Conservation (phyloP, 2,329 filamentous ascomycete species). For the Colletotrichum plurivorum region DNA sequence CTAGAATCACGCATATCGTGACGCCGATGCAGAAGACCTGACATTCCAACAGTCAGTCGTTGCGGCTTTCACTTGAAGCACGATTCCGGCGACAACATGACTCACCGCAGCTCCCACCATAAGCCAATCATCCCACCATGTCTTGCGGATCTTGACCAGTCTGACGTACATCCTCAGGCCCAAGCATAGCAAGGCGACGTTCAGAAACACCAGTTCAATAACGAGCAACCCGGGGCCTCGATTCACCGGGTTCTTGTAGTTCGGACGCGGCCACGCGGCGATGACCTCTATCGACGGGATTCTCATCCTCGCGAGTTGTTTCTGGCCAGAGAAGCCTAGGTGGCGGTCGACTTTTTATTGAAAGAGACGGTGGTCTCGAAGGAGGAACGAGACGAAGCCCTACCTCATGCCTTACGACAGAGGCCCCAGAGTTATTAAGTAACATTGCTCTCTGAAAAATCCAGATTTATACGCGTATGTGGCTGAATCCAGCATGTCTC, state of each 20-base stretch:
- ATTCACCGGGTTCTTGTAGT: background rate
- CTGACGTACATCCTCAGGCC: conserved; percentile 55
- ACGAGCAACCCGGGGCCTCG: conserved; percentile 50
- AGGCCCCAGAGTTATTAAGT: too few relatives aligned
- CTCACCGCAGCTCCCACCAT: conserved; percentile 56
- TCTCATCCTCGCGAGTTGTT: conserved; percentile 1
- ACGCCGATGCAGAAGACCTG: conserved; percentile 53
- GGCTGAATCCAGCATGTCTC: too few relatives aligned
- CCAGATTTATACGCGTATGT: too few relatives aligned
- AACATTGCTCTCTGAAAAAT: too few relatives aligned
- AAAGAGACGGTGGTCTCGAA: too few relatives aligned
- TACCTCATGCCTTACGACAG: too few relatives aligned
- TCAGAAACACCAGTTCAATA: conserved; percentile 52
- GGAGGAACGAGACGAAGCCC: too few relatives aligned
- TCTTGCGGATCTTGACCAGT: conserved; percentile 50
- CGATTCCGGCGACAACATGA: background rate
- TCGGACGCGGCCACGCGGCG: background rate
- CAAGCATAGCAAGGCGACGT: conserved; percentile 52
- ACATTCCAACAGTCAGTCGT: background rate
- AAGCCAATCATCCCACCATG: conserved; percentile 57
- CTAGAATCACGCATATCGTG: conserved; percentile 51
- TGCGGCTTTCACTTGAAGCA: background rate
- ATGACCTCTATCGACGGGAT: conserved; percentile 6
- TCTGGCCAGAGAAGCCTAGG: too few relatives aligned
- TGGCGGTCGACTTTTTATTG: too few relatives aligned